phyloP scores from a whole-genome alignment of 139 green algal genomes.

The Chlorella sp. region DNA sequence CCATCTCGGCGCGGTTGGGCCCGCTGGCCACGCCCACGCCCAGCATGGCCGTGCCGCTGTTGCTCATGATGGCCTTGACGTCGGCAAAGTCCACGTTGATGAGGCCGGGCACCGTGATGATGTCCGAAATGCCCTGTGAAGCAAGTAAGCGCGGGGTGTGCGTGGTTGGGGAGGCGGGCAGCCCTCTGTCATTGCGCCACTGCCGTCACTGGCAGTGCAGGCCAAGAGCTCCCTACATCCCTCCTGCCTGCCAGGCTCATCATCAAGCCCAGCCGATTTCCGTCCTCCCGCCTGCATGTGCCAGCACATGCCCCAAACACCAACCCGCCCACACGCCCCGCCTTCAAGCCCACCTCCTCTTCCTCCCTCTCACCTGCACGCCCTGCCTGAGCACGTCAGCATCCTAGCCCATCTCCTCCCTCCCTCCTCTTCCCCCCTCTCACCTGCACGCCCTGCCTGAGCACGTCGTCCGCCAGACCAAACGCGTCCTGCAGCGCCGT shows the following conservation, averaged over 20 bases:
- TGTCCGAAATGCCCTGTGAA: slow-evolving; percentile 94
- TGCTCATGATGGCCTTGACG: slow-evolving; percentile 93
- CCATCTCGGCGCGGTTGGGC: slow-evolving; percentile 63
- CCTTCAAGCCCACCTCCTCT: too few relatives aligned
- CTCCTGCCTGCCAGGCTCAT: neutral
- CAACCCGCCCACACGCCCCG: too few relatives aligned
- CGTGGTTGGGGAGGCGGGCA: too few relatives aligned
- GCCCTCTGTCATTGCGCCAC: too few relatives aligned
- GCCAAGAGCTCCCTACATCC: neutral
- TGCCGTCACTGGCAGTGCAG: too few relatives aligned
- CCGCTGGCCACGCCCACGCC: slow-evolving; percentile 57
- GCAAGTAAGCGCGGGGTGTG: neutral
- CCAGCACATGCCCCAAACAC: too few relatives aligned
- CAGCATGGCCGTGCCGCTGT: slow-evolving; percentile 92
- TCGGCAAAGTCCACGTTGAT: slow-evolving; percentile 99
- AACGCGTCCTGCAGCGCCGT: slow-evolving; percentile 94
- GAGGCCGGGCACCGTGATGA: slow-evolving; percentile 96
- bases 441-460: slow-evolving; percentile 79
- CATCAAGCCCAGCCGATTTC: too few relatives aligned
- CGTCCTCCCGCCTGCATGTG: too few relatives aligned
- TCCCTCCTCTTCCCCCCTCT: too few relatives aligned
- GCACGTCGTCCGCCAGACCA: slow-evolving; percentile 91
- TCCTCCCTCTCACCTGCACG: too few relatives aligned
- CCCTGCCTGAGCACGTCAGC: slow-evolving; percentile 91
- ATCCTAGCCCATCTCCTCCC: too few relatives aligned